A percentile compares a stretch with the other conserved stretches of the same genome.
These are phyloP conservation scores for Kwoniella mangroviensis DNA, from an alignment of 768 basidiomycete genomes.

Conservation along the genomic window DNA sequence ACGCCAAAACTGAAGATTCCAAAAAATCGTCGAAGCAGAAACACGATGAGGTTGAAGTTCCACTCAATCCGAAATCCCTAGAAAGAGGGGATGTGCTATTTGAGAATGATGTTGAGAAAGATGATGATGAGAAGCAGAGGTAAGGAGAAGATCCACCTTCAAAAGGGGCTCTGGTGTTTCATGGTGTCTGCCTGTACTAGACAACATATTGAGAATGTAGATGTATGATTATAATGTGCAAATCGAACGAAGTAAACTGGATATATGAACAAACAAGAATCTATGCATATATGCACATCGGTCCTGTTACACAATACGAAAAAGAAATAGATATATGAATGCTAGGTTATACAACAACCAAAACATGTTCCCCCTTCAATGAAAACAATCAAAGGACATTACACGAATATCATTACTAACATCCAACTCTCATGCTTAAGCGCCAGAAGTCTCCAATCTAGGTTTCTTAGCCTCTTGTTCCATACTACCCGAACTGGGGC, in stretches of 20 bases:
- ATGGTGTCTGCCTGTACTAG: no score
- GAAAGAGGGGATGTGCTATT: conserved; percentile 32
- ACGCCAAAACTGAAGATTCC: conserved; percentile 47
- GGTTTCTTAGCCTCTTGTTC: conserved; percentile 42
- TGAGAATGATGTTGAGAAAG: conserved; percentile 6
- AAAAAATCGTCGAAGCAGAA: conserved; percentile 3
- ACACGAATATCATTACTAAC: neutral
- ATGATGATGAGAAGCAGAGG: conserved; percentile 6
- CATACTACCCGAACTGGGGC: neutral
- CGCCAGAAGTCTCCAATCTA: conserved; percentile 29
- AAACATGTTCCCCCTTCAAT: neutral
- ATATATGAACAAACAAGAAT: neutral
- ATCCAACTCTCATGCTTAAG: neutral
- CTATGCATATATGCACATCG: neutral
- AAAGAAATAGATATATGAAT: conserved; percentile 14
- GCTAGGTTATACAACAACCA: conserved; percentile 21
- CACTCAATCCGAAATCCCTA: conserved; percentile 24
- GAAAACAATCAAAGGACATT: conserved; percentile 1
- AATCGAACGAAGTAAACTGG: neutral
- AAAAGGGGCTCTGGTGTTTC: no score
- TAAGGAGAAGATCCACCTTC: neutral
- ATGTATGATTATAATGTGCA: neutral
- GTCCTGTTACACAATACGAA: neutral
- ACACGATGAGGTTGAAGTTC: neutral
- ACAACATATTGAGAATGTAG: no score